Conservation (phyloP, 495 filamentous ascomycete species). For the Amorphotheca resinae region DNA sequence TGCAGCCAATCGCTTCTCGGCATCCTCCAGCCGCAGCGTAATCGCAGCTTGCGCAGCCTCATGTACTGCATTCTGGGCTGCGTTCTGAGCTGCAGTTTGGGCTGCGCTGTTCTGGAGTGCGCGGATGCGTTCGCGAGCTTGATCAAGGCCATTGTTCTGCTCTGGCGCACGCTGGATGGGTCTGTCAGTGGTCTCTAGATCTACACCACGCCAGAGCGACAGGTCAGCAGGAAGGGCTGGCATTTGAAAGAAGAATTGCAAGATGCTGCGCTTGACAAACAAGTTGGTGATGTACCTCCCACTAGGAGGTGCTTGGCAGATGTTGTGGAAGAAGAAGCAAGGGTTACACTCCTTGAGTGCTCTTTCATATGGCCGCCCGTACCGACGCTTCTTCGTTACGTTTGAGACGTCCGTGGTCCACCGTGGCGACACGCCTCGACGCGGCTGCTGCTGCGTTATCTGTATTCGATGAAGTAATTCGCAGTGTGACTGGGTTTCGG, state of each 20-base stretch:
- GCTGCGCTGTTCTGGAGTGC: constrained; percentile 1
- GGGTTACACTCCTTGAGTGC: constrained; percentile 7
- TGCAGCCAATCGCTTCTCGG: neutral
- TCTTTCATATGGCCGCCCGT: constrained; percentile 3
- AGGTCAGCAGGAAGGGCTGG: constrained; percentile 1
- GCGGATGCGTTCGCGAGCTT: constrained; percentile 1
- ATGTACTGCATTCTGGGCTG: neutral
- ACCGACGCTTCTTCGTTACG: constrained; percentile 4
- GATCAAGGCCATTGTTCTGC: constrained; percentile 2
- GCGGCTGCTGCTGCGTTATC: constrained; percentile 1
- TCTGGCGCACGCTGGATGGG: neutral
- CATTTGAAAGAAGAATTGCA: constrained; percentile 1
- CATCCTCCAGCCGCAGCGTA: neutral
- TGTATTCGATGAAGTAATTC: constrained; percentile 5
- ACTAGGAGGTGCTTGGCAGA: constrained; percentile 4
- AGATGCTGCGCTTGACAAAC: constrained; percentile 9
- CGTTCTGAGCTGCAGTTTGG: too few relatives aligned
- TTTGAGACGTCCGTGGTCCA: constrained; percentile 5
- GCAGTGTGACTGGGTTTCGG: constrained; percentile 3
- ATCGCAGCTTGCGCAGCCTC: constrained; percentile 2
- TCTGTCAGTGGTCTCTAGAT: neutral
- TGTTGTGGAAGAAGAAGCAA: constrained; percentile 9
- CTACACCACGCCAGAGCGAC: constrained; percentile 1
- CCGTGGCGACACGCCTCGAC: neutral
- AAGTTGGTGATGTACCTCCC: constrained; percentile 7